Evolutionary conservation across 2,329 filamentous ascomycete species (phyloP), one percentile per base, ranked within the genome.

Genomic region (Colletotrichum horii): DNA sequence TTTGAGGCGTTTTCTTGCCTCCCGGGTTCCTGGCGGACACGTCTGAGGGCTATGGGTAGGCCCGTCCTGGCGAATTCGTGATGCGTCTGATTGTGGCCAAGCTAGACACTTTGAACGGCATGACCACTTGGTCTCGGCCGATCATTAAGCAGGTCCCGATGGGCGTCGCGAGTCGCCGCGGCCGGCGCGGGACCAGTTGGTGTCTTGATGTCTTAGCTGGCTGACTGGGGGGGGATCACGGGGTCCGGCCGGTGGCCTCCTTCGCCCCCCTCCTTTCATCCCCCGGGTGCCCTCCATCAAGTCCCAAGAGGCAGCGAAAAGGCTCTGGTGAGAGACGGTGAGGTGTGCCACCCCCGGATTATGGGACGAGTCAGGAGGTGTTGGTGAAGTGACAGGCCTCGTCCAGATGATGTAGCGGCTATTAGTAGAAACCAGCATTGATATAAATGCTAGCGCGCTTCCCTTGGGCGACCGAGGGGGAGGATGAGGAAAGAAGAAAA

Each of bases 61-160:
- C 58, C 58, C 48, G 69, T 62, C 58, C 38, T 26, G 34, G 19
- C 34, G n/a, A 12, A 60, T 76, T 66, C 65, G 74, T 75, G 74
- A 76, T 76, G 52, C 66, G 22, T 22, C 66, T 55, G 52, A 22
- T 66, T 43, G 48, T 75, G 60, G 66, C 66, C 26, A 52, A 34
- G 28, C 74, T 34, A 71, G 66, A 70, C 60, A 66, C 34, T n/a
- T 28, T 14, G 28, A 61, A 64, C 60, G 68, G 72, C 72, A 76
- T 77, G 75, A 77, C 75, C 75, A 72, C 14, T 34, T 38, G 24
- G 9, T 67, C 66, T 8, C 56, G 26, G 69, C 48, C 74, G 76
- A 77, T 77, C 69, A 19, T 74, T 69, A 74, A 76, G 60, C 73
- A 77, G 64, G 65, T 76, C 69, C 74, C 76, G 74, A 77, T 77